A percentile compares a stretch with the other conserved stretches of the same genome.
Evolutionary conservation across 257 asterid genomes (phyloP).

Genomic region (Ajuga chamaepitys): DNA sequence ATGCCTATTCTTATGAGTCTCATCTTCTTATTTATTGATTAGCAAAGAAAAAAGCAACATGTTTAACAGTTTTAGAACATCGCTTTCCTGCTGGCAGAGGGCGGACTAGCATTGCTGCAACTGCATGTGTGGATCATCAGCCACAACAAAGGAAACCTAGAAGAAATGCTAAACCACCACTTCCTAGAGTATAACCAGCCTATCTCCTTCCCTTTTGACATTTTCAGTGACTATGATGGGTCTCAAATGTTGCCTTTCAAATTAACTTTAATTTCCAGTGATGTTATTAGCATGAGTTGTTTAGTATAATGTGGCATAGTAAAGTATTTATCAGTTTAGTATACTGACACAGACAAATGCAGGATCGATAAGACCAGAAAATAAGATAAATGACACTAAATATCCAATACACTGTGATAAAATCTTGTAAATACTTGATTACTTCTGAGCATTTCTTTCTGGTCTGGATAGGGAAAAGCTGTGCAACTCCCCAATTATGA

Average conservation of each 20-base stretch:
- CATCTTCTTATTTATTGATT: background rate
- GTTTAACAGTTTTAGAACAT: constrained; percentile 2
- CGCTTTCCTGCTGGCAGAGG: constrained; percentile 51
- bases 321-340: background rate
- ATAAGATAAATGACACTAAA: background rate
- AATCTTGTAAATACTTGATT: background rate
- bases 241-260: background rate
- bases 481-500: constrained; percentile 50
- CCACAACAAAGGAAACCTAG: constrained; percentile 50
- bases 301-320: background rate
- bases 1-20: background rate
- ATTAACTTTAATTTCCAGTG: background rate
- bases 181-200: constrained; percentile 55
- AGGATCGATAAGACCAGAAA: background rate
- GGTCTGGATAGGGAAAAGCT: constrained; percentile 44
- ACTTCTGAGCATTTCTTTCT: constrained; percentile 12
- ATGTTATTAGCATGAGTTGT: background rate
- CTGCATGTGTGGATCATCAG: constrained; percentile 40
- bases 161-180: constrained; percentile 76
- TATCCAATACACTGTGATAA: background rate
- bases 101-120: constrained; percentile 81
- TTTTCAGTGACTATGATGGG: background rate
- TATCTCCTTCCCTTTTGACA: constrained; percentile 2
- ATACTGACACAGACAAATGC: background rate
- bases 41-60: background rate